Conservation (phyloP, 2,329 filamentous ascomycete species). For the Alternaria arborescens region DNA sequence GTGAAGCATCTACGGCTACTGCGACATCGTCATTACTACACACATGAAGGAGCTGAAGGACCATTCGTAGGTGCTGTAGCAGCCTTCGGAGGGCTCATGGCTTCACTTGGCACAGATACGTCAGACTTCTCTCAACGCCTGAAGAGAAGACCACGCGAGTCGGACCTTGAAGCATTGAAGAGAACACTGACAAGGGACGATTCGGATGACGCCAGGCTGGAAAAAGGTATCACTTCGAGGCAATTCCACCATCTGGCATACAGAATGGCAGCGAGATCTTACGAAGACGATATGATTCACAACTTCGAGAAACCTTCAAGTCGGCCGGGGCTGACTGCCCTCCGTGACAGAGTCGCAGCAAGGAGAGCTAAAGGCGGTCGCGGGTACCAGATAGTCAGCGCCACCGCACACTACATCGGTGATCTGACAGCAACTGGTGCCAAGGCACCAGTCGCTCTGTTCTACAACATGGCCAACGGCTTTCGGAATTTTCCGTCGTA, state of each 20-base stretch:
- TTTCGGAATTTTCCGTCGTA: constrained; percentile 31
- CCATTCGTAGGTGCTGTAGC: constrained; percentile 21
- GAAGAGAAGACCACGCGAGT: neutral
- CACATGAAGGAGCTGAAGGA: constrained; percentile 30
- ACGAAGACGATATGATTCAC: constrained; percentile 13
- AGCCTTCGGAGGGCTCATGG: constrained; percentile 21
- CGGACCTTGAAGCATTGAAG: neutral
- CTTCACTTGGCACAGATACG: constrained; percentile 20
- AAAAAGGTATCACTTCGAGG: neutral
- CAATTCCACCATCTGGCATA: constrained; percentile 23
- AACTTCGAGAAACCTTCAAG: constrained; percentile 13
- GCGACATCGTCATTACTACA: constrained; percentile 32
- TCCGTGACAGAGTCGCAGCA: constrained; percentile 11
- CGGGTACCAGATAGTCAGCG: constrained; percentile 24
- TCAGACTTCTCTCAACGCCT: constrained; percentile 22
- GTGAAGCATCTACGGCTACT: constrained; percentile 24
- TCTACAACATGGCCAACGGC: constrained; percentile 34
- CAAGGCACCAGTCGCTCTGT: constrained; percentile 28
- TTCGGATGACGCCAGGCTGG: neutral
- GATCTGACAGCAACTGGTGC: constrained; percentile 21
- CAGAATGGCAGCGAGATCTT: constrained; percentile 29
- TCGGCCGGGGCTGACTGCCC: neutral
- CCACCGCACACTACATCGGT: constrained; percentile 21
- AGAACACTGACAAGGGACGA: neutral
- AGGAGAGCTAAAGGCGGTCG: constrained; percentile 21